phyloP scores from a whole-genome alignment of 257 asterid genomes.

The Jacaranda copaia region DNA sequence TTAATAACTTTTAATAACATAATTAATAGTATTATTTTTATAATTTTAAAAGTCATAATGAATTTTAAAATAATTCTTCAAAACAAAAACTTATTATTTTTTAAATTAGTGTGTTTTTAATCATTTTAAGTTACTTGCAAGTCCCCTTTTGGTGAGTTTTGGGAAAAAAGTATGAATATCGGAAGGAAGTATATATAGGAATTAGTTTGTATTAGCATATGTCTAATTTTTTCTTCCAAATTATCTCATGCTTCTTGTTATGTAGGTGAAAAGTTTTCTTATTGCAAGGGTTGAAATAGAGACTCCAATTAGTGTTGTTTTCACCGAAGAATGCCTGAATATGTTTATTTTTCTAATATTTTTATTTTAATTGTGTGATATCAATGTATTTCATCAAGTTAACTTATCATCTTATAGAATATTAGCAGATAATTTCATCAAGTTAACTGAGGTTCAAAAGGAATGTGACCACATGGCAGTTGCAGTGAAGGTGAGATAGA shows the following conservation, averaged over 20 bases:
- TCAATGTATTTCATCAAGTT: too few species aligned
- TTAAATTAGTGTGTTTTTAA: too few species aligned
- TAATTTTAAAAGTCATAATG: too few species aligned
- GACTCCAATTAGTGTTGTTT: slow-evolving; percentile 93
- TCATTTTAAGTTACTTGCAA: too few species aligned
- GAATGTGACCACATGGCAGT: too few species aligned
- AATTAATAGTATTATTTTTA: too few species aligned
- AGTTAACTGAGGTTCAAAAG: slow-evolving; percentile 95
- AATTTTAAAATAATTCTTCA: too few species aligned
- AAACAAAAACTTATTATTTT: too few species aligned
- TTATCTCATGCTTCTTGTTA: slow-evolving; percentile 27
- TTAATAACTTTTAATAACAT: too few species aligned
- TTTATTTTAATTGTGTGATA: too few species aligned
- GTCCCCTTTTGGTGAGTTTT: too few species aligned
- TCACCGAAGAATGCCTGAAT: slow-evolving; percentile 96
- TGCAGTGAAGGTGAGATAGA: slow-evolving; percentile 72
- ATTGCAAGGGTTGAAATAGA: slow-evolving; percentile 94
- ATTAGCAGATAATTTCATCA: slow-evolving; percentile 90
- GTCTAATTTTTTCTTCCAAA: slow-evolving; percentile 25
- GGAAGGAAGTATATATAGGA: neutral
- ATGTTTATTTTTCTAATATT: slow-evolving; percentile 3
- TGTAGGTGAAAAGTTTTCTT: slow-evolving; percentile 90
- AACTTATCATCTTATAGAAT: slow-evolving; percentile 58
- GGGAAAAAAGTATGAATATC: too few species aligned
- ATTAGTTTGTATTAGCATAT: slow-evolving; percentile 2